These are phyloP conservation scores for Ceratobasidium sp. DNA, from an alignment of 1,284 basidiomycete genomes.

Conservation along the genomic window DNA sequence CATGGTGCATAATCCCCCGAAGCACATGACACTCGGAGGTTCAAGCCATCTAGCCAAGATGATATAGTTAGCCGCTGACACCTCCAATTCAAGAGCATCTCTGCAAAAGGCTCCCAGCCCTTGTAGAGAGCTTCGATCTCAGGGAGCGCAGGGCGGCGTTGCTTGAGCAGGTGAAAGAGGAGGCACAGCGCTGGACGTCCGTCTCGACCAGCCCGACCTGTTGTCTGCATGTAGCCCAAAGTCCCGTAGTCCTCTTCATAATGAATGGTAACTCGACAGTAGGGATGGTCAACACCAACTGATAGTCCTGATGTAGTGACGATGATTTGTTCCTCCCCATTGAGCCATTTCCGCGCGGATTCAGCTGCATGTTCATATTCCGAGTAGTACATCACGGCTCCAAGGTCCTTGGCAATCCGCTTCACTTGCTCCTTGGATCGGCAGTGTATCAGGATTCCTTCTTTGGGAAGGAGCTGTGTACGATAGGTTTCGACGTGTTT, in stretches of 20 bases:
- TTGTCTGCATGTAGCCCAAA: not conserved
- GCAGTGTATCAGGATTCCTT: conserved; percentile 14
- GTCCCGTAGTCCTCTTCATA: not conserved
- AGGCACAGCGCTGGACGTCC: not conserved
- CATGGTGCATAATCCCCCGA: not conserved
- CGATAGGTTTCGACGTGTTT: not conserved
- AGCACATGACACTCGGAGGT: not conserved
- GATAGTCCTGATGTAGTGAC: not conserved
- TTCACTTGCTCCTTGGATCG: not conserved
- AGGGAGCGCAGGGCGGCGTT: not conserved
- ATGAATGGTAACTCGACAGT: not conserved
- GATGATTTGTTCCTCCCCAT: not conserved
- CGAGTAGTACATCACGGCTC: not conserved
- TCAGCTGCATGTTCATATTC: not conserved
- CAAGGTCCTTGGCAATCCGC: not conserved
- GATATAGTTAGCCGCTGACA: not conserved
- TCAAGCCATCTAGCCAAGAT: not conserved
- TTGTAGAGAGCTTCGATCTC: not conserved
- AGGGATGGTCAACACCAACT: not conserved
- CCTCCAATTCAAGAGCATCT: not conserved
- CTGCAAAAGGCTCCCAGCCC: not conserved
- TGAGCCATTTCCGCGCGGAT: not conserved
- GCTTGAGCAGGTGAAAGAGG: not conserved
- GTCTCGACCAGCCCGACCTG: conserved; percentile 3
- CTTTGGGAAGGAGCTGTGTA: not conserved